Base-by-base conservation (phyloP, 371 early-diverging fungal species). In the Dichotomocladium elegans region DNA sequence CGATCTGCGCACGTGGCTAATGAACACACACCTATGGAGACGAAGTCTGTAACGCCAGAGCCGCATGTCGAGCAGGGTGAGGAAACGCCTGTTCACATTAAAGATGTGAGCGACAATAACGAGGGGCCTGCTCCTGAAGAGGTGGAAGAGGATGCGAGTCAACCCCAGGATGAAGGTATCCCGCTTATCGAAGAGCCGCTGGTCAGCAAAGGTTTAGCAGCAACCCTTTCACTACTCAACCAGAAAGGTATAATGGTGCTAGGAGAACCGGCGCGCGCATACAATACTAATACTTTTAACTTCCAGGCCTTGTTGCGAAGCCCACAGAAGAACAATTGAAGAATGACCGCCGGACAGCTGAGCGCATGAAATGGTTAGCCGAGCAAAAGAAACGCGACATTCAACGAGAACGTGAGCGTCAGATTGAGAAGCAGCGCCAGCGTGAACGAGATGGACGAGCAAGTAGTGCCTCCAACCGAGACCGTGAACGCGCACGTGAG, bases 141-240 rank as follows among this genome's bases (percentile, higher is more conserved):
- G 33, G n/a, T 27, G 12, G 46, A 43, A 17, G 66, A 22, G 48
- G 47, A 47, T 56, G 53, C 6, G 47, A 35, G 11, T 26, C 47
- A 19, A 11, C 41, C 30, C 26, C 26, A 7, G 3, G 55, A 57
- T 15, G 60, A 63, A 8, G 41, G 27, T 6, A 53, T 42, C 17
- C 50, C 64, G 60, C 57, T 84, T 15, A 85, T 80, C 37, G 91
- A 92, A 49, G 95, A 96, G 57, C 92, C 92, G 4, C 60, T 89
- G 0, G 85, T 95, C 8, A 82, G 88, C 41, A 55, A 69, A 12
- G 95, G 96, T n/a, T 64, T 96, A 31, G 93, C 86, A 11, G 90
- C 93, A 0, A 92, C 96, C 0, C 59, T 96, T 4, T 81, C 80
- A 0, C 69, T 94, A 19, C 66, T 96, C 15, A 79, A 64, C 27